Conservation (phyloP, 495 filamentous ascomycete species). For the Monascus purpureus region DNA sequence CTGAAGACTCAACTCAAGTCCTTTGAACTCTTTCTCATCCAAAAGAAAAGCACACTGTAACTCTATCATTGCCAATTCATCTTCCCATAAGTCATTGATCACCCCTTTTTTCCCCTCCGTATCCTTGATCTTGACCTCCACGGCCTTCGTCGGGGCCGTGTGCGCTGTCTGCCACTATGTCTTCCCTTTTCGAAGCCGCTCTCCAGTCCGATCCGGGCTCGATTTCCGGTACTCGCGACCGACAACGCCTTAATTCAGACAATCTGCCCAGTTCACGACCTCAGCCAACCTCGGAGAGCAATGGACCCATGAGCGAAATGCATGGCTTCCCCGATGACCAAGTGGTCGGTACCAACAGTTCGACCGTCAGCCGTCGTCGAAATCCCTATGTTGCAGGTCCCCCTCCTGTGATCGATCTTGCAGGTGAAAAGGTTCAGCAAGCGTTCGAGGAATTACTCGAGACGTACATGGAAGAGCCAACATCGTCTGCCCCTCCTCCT, state of each 20-base stretch:
- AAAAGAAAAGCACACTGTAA: too few relatives aligned
- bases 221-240: conserved; percentile 19
- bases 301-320: conserved; percentile 40
- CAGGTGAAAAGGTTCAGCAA: conserved; percentile 72
- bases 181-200: conserved; percentile 38
- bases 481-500: conserved; percentile 54
- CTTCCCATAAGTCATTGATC: too few relatives aligned
- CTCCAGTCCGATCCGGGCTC: conserved; percentile 36
- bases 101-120: too few relatives aligned
- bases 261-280: conserved; percentile 29
- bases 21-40: too few relatives aligned
- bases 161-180: conserved; percentile 23
- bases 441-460: conserved; percentile 85
- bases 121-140: too few relatives aligned
- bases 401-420: conserved; percentile 73
- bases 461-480: conserved; percentile 65
- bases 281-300: conserved; percentile 35
- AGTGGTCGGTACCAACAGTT: conserved; percentile 38
- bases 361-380: conserved; percentile 41
- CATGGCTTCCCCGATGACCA: conserved; percentile 47
- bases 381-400: conserved; percentile 51
- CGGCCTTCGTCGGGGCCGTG: conserved; percentile 13
- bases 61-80: too few relatives aligned
- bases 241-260: conserved; percentile 23
- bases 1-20: too few relatives aligned